phyloP scores from a whole-genome alignment of 306 rosid genomes.

The Cicer cuneatum region DNA sequence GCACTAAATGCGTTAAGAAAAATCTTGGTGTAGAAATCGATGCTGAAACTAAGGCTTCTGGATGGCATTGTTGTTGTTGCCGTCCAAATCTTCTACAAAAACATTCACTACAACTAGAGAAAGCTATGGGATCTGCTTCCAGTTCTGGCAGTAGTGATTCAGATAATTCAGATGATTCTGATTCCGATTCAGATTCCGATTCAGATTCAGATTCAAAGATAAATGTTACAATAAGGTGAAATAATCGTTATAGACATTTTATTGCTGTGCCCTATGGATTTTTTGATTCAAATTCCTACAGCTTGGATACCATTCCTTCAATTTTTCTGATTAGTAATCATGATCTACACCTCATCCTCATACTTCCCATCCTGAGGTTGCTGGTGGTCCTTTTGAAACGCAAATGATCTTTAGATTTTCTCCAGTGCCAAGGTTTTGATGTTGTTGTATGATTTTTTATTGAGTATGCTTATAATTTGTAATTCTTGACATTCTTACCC shows the following conservation, averaged over 20 bases:
- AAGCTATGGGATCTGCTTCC: conserved; percentile 61
- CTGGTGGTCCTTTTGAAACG: conserved; percentile 28
- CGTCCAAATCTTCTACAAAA: conserved; percentile 63
- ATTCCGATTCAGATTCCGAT: conserved; percentile 63
- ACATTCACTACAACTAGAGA: conserved; percentile 60
- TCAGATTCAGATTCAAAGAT: conserved; percentile 55
- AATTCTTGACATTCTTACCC: conserved; percentile 5
- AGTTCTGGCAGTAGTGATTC: conserved; percentile 81
- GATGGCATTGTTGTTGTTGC: conserved; percentile 85
- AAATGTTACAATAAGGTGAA: conserved; percentile 68
- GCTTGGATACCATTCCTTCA: conserved; percentile 19
- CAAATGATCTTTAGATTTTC: conserved; percentile 29
- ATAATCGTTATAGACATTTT: conserved; percentile 31
- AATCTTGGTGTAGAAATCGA: conserved; percentile 71
- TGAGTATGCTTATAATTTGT: not conserved
- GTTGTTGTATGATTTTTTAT: conserved; percentile 4
- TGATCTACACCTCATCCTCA: not conserved
- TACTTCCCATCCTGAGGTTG: conserved; percentile 10
- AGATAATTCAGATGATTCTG: conserved; percentile 66
- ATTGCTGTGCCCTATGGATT: conserved; percentile 11
- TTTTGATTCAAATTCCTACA: conserved; percentile 11
- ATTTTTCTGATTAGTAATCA: conserved; percentile 18
- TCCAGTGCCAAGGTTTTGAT: conserved; percentile 10
- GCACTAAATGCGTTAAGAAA: conserved; percentile 67
- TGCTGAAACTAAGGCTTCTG: conserved; percentile 55